These are phyloP conservation scores for Baeospora myosura DNA, from an alignment of 1,284 basidiomycete species.

Conservation along the genomic window DNA sequence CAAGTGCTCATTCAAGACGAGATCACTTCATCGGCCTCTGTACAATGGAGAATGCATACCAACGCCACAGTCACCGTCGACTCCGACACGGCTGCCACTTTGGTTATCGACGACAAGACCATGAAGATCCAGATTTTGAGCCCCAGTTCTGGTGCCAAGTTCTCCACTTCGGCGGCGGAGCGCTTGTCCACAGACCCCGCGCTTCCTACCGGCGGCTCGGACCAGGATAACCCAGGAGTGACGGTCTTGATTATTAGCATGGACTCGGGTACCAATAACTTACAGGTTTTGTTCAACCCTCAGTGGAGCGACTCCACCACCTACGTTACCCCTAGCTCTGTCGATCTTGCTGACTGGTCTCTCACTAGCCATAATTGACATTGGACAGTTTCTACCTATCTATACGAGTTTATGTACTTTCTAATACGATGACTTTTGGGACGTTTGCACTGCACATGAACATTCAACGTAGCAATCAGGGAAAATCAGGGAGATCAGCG, in stretches of 20 bases:
- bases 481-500: too few species aligned
- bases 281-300: slow-evolving; percentile 69
- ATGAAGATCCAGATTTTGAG: slow-evolving; percentile 46
- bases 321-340: slow-evolving; percentile 10
- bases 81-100: slow-evolving; percentile 16
- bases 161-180: slow-evolving; percentile 33
- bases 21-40: slow-evolving; percentile 47
- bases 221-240: slow-evolving; percentile 64
- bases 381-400: too few species aligned
- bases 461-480: too few species aligned
- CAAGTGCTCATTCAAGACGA: slow-evolving; percentile 94
- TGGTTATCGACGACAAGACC: slow-evolving; percentile 31
- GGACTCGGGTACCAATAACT: slow-evolving; percentile 47
- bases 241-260: slow-evolving; percentile 65
- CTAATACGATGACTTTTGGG: too few species aligned
- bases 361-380: slow-evolving; percentile 12
- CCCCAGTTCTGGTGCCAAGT: slow-evolving; percentile 39
- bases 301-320: slow-evolving; percentile 48
- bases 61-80: slow-evolving; percentile 60
- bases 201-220: slow-evolving; percentile 36
- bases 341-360: slow-evolving; percentile 12
- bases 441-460: too few species aligned
- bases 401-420: too few species aligned
- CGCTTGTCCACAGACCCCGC: slow-evolving; percentile 49
- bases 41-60: slow-evolving; percentile 95